Base-by-base conservation (phyloP, 176 grass and related monocot genomes). In the Hsuehochloa calcarea region DNA sequence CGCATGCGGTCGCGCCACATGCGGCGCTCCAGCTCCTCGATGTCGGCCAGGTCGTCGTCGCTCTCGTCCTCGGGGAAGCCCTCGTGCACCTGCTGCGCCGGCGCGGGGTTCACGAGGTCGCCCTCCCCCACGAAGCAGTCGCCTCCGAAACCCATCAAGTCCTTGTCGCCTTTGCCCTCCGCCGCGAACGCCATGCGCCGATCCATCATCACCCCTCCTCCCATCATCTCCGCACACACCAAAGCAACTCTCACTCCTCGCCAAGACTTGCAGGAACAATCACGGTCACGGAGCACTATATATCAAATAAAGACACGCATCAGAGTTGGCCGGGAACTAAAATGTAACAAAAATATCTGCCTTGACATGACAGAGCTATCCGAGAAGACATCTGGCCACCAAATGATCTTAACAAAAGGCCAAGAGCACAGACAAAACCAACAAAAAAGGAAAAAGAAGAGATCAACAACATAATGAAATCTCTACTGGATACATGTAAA, bases 1-100 rank as follows among this genome's bases (percentile, higher is more conserved):
- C 82, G 83, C 79, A 91, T 80, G 52, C 90, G 86, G 87, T 97
- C 95, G 65, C 89, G 85, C 95, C 95, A 94, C 85, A 94, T 93
- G 49, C 92, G 92, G 17, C 87, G 87, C 86, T 97, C 95, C 31
- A 97, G 89, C 65, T 94, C 95, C 68, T 97, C 95, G 63, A 97
- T 90, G 88, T 92, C 92, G 3, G 77, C 81, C 27, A 91, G 79
- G 58, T 95, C 80, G 41, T 85, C 88, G 16, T 91, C 92, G 76
- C 82, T 74, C 34, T 74, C 90, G 13, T 81, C 85, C 1, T 90
- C 89, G 38, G 64, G 51, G 63, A 75, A 76, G 25, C 59, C 68
- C 14, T 86, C 88, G 25, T 22, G 73, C 89, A 6, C 34, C 69
- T 20, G 69, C 23, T 41, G 77, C 58, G 37, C 90, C 87, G 27